Conservation (phyloP, 768 basidiomycete species). For the Calocybe gangraenosa region DNA sequence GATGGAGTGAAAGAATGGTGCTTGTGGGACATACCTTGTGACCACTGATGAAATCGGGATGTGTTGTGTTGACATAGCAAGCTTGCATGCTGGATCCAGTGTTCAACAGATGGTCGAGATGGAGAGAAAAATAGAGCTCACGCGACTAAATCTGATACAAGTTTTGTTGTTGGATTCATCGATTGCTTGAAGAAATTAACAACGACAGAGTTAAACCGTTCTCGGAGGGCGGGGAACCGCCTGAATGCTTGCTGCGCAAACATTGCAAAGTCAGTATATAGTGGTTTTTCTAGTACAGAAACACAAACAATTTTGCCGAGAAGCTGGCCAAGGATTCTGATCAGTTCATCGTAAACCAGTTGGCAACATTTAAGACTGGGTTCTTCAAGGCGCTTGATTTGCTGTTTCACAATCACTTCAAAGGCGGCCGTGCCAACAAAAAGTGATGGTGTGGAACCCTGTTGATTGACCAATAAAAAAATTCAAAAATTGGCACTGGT, state of each 20-base stretch:
- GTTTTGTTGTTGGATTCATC: slow-evolving; percentile 93
- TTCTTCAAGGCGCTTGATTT: slow-evolving; percentile 95
- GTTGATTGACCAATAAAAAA: background rate
- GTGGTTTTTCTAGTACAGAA: background rate
- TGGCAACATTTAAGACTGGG: slow-evolving; percentile 92
- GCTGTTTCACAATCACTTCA: slow-evolving; percentile 98
- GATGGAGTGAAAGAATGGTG: slow-evolving; percentile 6
- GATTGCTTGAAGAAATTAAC: slow-evolving; percentile 95
- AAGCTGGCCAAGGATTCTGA: slow-evolving; percentile 90
- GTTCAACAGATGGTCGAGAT: background rate
- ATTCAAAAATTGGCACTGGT: background rate
- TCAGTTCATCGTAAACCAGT: slow-evolving; percentile 95
- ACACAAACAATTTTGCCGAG: slow-evolving; percentile 79
- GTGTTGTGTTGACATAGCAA: slow-evolving; percentile 98
- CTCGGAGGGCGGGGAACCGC: slow-evolving; percentile 93
- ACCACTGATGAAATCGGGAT: slow-evolving; percentile 96
- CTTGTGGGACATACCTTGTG: slow-evolving; percentile 57
- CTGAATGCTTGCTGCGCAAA: slow-evolving; percentile 87
- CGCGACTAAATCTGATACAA: slow-evolving; percentile 91
- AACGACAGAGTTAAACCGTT: slow-evolving; percentile 93
- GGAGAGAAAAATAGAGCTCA: slow-evolving; percentile 31
- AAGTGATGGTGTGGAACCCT: slow-evolving; percentile 94
- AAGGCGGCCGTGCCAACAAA: slow-evolving; percentile 98
- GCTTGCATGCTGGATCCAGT: slow-evolving; percentile 81
- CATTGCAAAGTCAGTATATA: background rate